Evolutionary conservation across 805 yeast genomes (phyloP), one percentile per base, ranked within the genome.

Genomic region (Schwanniomyces yamadae): DNA sequence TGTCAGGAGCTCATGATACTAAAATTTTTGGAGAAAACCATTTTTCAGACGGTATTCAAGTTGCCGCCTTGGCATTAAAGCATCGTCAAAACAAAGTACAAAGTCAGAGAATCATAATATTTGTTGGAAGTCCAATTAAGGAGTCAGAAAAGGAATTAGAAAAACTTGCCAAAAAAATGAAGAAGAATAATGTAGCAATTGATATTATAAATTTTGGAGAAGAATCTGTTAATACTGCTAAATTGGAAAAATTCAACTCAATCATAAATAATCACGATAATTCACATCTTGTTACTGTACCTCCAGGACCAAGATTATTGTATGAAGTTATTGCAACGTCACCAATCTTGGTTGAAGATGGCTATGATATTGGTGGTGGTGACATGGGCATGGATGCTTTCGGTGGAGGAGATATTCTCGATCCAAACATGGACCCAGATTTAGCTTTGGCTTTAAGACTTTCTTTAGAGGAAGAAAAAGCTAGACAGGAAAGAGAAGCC

Each of bases 51-150:
- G 95, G 95, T 8, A 79, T 93, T 49, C 96, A 90, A 65, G 95
- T 93, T 44, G 98, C 98, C 10, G 73, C 73, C 11, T 61, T 93
- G 54, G 97, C 97, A 13, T 78, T 91, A 55, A 93, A 90, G 58
- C 97, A 91, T 66, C 87, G 99, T 54, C 96, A 89, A 61, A 91
- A 93, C 66, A 89, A 85, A 62, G 82, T 83, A 5, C 98, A 89
- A 59, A 84, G 78, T 48, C 97, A 89, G 65, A 77, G 99, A 48
- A 85, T 93, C 41, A 76, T 93, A 40, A 86, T 79, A 24, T 93
- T 93, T 62, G 88, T 89, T 28, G 97, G 95, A 12, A 77, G 87
- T 40, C 98, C 98, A 20, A 71, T 93, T 31, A 60, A 57, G 19
- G 93, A 85, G 40, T 63, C 71, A 11, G 82, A 78, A 37, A 77